Evolutionary conservation across 495 filamentous ascomycete genomes (phyloP), one percentile per base, ranked within the genome.

Genomic region (Penicillium paxilli): DNA sequence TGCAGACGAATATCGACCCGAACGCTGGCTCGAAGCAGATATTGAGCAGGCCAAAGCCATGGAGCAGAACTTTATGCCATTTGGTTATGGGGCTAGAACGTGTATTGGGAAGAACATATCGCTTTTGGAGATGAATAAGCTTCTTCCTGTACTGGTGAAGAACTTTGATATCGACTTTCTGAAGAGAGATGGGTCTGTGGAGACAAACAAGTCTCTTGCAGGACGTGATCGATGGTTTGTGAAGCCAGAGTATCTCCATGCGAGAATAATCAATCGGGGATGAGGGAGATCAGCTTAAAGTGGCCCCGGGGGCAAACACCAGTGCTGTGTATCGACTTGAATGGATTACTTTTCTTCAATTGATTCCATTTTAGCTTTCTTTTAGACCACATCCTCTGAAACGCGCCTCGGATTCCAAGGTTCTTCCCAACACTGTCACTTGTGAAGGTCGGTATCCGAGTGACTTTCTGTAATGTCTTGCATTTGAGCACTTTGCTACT

Each of bases 31-130:
- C 4, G 16, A 41, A 12, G 38, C 17, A 1, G 38, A 23, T 6
- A 28, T 28, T 28, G 26, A 28, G 11, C 26, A 28, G 5, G 11
- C 26, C 26, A 28, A 19, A 3, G 21, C 23, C 17, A 37, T 37
- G 33, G 33, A 37, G 33, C 33, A 37, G 10, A 37, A 14, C 14
- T 37, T 37, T 16, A 37, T 48, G 66, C 38, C 48, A 63, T 76
- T 74, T 54, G 73, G 71, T 1, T 26, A 24, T 1, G 73, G 73
- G 0, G 45, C 68, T 1, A 49, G 66, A 17, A 66, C 51, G 12
- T 76, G 73, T 49, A 61, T 74, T 17, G 71, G 73, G 1, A 74
- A 68, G 37, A 69, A 70, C 37, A 68, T 76, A 42, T 54, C 63
- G 1, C 52, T 73, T 0, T 30, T 37, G 9, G 28, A 30, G 12